These are phyloP conservation scores for Penicillium pancosmium DNA, from an alignment of 495 filamentous ascomycete genomes.

Conservation along the genomic window DNA sequence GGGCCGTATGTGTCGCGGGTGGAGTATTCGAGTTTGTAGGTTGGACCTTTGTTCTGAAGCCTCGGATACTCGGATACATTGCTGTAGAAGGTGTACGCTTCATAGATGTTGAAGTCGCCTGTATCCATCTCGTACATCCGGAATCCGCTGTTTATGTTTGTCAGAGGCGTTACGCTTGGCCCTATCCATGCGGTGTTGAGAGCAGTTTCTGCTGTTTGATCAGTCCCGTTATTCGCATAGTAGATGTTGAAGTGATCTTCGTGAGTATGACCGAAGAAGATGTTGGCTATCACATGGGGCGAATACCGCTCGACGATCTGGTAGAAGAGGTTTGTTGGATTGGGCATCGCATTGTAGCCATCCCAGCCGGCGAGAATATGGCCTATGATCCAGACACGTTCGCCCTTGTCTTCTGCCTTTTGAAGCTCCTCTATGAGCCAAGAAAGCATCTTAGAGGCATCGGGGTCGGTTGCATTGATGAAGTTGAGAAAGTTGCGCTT, in stretches of 20 bases:
- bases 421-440: conserved; percentile 57
- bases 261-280: conserved; percentile 62
- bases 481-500: conserved; percentile 48
- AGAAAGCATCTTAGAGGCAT: conserved; percentile 52
- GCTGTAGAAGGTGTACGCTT: conserved; percentile 55
- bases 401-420: conserved; percentile 51
- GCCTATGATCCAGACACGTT: conserved; percentile 59
- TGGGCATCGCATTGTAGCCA: conserved; percentile 50
- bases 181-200: conserved; percentile 51
- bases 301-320: conserved; percentile 60
- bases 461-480: conserved; percentile 50
- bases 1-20: conserved; percentile 55
- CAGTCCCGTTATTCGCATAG: conserved; percentile 53
- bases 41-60: conserved; percentile 43
- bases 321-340: conserved; percentile 56
- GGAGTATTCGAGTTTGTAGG: conserved; percentile 57
- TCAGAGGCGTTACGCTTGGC: conserved; percentile 56
- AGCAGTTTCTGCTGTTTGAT: conserved; percentile 41
- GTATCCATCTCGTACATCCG: conserved; percentile 59
- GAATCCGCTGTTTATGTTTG: conserved; percentile 58
- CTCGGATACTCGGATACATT: conserved; percentile 47
- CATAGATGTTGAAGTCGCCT: conserved; percentile 54
- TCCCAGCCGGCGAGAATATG: conserved; percentile 57
- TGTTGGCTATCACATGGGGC: conserved; percentile 56
- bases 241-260: conserved; percentile 57